These are phyloP conservation scores for Xylaria digitata DNA, from an alignment of 2,329 filamentous ascomycete genomes.

Conservation along the genomic window DNA sequence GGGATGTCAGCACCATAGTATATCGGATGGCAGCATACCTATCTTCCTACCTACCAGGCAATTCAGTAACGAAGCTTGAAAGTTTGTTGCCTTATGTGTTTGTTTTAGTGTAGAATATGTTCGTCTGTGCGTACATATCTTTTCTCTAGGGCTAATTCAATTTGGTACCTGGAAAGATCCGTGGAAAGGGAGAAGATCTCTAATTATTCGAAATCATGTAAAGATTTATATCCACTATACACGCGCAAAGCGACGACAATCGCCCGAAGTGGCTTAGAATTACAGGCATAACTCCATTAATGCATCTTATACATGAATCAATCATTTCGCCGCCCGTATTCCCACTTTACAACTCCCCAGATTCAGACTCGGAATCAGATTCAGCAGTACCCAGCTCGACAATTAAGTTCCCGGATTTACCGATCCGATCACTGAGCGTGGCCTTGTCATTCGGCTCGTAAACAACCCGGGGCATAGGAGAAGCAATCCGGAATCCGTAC, in stretches of 20 bases:
- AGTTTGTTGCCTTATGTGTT: neutral
- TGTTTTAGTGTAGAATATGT: neutral
- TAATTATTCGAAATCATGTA: neutral
- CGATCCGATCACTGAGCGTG: constrained; percentile 78
- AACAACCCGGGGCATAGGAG: constrained; percentile 84
- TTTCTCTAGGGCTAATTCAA: too few relatives aligned
- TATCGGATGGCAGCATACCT: constrained; percentile 12
- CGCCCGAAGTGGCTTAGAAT: neutral
- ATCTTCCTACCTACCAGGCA: neutral
- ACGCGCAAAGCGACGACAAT: neutral
- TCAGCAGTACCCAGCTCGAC: constrained; percentile 70
- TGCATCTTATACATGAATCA: constrained; percentile 11
- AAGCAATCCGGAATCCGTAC: constrained; percentile 87
- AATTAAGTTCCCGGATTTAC: constrained; percentile 86
- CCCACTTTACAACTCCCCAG: constrained; percentile 17
- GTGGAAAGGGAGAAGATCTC: neutral
- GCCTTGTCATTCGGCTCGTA: constrained; percentile 75
- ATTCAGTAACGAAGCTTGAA: constrained; percentile 3
- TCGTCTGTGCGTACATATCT: neutral
- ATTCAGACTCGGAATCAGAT: constrained; percentile 55
- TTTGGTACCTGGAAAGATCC: neutral
- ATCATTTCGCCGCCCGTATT: neutral
- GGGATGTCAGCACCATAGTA: constrained; percentile 4
- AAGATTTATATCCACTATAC: neutral
- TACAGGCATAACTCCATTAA: constrained; percentile 16